Conservation (phyloP, 2,329 filamentous ascomycete species). For the Pseudocercospora macadamiae region DNA sequence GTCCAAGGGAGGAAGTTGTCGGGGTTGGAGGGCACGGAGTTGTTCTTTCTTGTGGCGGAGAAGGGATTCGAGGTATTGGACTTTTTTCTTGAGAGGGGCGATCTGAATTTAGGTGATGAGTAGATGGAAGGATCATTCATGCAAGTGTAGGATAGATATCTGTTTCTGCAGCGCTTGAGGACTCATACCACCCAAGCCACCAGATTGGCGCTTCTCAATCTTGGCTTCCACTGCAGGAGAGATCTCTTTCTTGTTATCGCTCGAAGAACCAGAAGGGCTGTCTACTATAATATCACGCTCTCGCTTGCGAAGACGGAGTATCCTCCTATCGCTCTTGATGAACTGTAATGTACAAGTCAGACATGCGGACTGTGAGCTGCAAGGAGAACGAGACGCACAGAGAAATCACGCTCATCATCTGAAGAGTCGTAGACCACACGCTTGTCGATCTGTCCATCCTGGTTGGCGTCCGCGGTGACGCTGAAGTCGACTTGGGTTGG, state of each 20-base stretch:
- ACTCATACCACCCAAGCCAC: neutral
- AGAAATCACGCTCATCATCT: neutral
- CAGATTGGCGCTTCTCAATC: neutral
- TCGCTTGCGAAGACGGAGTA: neutral
- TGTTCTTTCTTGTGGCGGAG: constrained; percentile 4
- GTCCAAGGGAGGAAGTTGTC: neutral
- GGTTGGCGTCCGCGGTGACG: neutral
- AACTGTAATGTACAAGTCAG: too few species aligned
- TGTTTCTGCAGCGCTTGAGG: neutral
- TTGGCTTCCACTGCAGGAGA: neutral
- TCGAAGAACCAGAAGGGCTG: neutral
- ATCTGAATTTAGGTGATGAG: too few species aligned
- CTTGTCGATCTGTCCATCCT: neutral
- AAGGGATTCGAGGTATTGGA: constrained; percentile 7
- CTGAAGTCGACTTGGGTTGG: neutral
- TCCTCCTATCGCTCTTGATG: neutral
- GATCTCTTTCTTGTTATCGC: too few species aligned
- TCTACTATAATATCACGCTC: too few species aligned
- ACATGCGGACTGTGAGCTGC: too few species aligned
- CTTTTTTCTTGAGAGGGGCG: constrained; percentile 13
- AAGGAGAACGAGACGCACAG: too few species aligned
- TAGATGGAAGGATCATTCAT: neutral
- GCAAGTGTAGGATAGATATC: neutral
- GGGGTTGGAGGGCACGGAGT: constrained; percentile 3
- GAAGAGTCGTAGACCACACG: neutral